Percentiles rank a stretch among this genome's conserved stretches.
Evolutionary conservation across 2,329 filamentous ascomycete genomes (phyloP).

Genomic region (Fusarium sp.): DNA sequence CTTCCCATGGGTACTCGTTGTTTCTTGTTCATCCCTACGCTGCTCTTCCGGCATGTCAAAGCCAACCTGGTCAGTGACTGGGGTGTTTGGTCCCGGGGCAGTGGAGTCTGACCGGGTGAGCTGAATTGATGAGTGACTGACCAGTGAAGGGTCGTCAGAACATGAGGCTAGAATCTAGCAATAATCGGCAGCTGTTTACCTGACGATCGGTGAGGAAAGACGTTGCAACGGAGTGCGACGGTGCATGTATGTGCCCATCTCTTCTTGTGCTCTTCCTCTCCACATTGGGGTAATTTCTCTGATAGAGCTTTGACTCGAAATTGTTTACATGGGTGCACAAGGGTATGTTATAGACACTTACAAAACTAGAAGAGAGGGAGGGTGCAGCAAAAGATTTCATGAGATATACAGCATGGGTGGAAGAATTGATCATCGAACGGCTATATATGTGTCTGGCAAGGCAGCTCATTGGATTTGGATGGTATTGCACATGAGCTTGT

Average conservation of each 20-base stretch:
- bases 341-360: conserved; percentile 3
- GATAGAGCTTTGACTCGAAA: background rate
- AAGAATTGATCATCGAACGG: background rate
- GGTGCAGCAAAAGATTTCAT: background rate
- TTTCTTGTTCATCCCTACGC: background rate
- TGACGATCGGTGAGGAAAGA: conserved; percentile 14
- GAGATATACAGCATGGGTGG: background rate
- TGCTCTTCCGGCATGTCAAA: background rate
- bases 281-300: background rate
- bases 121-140: conserved; percentile 24
- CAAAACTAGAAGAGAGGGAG: conserved; percentile 3
- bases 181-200: conserved; percentile 10
- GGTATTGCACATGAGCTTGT: background rate
- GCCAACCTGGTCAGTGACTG: conserved; percentile 12
- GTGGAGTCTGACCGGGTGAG: conserved; percentile 31
- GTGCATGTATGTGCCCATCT: conserved; percentile 3
- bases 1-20: background rate
- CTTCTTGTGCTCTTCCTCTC: background rate
- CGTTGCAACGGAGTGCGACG: background rate
- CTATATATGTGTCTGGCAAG: background rate
- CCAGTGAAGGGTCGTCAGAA: background rate
- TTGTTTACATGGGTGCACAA: conserved; percentile 14
- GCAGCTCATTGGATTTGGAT: background rate
- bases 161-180: conserved; percentile 1
- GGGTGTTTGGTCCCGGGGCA: conserved; percentile 13